Evolutionary conservation across 2,329 filamentous ascomycete species (phyloP), one percentile per base, ranked within the genome.

Genomic region (Helotiales sp.): DNA sequence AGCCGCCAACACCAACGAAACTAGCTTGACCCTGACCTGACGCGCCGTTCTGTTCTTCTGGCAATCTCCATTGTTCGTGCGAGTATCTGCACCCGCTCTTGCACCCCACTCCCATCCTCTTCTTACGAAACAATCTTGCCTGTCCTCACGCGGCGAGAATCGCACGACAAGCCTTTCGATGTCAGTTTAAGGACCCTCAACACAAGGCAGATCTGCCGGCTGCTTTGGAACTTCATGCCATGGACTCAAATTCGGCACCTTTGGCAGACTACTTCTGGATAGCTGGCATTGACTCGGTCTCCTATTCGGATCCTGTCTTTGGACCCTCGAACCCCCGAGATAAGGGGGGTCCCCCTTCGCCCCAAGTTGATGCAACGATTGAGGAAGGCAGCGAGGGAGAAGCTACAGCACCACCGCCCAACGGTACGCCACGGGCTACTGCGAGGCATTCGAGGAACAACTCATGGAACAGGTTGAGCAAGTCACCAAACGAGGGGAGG

Each of bases 261-360:
- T 79, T 89, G 72, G 86, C 86, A 73, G 86, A 89, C 73, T 89
- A 89, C 76, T 89, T 89, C 74, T 89, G 86, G 86, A 88, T 89
- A 71, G 86, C 86, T 65, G 86, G 86, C 68, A 79, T 89, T 74
- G 86, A 89, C 73, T 82, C 83, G 60, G 79, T 88, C 66, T 80
- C 82, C 56, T 88, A 88, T 75, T 79, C 84, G 61, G 85, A 88
- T 76, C 67, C 73, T 73, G 52, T 73, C 69, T 42, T 70, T 73
- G 51, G 63, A 63, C 74, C 62, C 59, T 72, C 72, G 63, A 73
- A 61, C 49, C 56, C 63, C 5, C 55, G 62, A 33, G 54, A 63
- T 33, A 62, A 59, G 29, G 51, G 50, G 31, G 63, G 58, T 13
- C 62, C 67, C 17, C 65, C 69, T 25, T 66, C 69, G 46, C 65